Evolutionary conservation across 2,329 filamentous ascomycete genomes (phyloP).

Genomic region (Aspergillus sp.): DNA sequence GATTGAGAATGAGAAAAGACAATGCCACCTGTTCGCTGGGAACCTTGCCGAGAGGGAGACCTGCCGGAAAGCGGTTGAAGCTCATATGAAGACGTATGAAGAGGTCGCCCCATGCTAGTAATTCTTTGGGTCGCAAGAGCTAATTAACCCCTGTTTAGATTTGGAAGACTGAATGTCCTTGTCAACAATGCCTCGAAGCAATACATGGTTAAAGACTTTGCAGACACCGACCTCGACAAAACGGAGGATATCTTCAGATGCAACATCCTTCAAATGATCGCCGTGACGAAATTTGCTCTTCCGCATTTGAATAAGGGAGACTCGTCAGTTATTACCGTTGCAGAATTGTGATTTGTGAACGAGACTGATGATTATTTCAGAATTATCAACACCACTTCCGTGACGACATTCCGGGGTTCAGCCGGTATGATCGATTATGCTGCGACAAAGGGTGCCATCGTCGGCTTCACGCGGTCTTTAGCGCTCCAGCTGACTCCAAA

Average conservation of each 20-base stretch:
- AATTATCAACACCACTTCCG: slow-evolving; percentile 50
- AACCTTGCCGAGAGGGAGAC: slow-evolving; percentile 43
- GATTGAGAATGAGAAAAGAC: slow-evolving; percentile 43
- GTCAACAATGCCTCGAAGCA: slow-evolving; percentile 54
- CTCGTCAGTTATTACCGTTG: slow-evolving; percentile 32
- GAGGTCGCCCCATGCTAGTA: no score
- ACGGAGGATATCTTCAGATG: slow-evolving; percentile 49
- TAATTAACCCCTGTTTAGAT: no score
- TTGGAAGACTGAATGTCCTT: slow-evolving; percentile 40
- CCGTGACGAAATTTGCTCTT: slow-evolving; percentile 49
- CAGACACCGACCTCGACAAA: slow-evolving; percentile 45
- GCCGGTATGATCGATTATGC: slow-evolving; percentile 46
- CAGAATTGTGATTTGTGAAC: no score
- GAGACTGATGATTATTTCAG: slow-evolving; percentile 14
- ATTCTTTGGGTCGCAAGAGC: no score
- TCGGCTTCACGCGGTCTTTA: slow-evolving; percentile 46
- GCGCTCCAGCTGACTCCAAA: slow-evolving; percentile 45
- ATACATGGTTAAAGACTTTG: slow-evolving; percentile 44
- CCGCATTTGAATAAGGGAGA: slow-evolving; percentile 46
- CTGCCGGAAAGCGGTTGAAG: slow-evolving; percentile 44
- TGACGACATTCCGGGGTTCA: slow-evolving; percentile 47
- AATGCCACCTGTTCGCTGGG: slow-evolving; percentile 41
- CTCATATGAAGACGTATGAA: slow-evolving; percentile 42
- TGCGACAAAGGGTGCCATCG: slow-evolving; percentile 50
- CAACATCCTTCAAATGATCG: slow-evolving; percentile 51